phyloP scores from a whole-genome alignment of 371 early-diverging fungal genomes.

The Capillidium rhysosporum region DNA sequence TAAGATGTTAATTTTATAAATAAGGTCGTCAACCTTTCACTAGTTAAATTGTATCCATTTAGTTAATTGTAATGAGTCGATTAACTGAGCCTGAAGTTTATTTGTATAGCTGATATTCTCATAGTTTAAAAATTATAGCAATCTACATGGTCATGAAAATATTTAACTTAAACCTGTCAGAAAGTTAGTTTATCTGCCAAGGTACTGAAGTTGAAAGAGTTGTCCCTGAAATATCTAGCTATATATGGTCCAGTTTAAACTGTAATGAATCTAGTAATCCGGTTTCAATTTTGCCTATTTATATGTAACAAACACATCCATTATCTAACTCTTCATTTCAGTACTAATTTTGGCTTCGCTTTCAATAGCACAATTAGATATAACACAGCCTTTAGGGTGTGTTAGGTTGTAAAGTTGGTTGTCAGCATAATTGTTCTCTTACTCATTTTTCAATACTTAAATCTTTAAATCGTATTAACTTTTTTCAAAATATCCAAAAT shows the following conservation, averaged over 20 bases:
- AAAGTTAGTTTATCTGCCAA: constrained; percentile 86
- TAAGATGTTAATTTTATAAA: constrained; percentile 78
- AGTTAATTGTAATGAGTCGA: constrained; percentile 84
- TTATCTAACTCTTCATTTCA: constrained; percentile 86
- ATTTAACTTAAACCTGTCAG: constrained; percentile 53
- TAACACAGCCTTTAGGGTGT: not conserved
- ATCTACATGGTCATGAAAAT: constrained; percentile 90
- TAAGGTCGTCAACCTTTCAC: constrained; percentile 58
- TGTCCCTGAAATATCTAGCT: constrained; percentile 84
- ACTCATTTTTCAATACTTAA: constrained; percentile 81
- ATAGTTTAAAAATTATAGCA: constrained; percentile 84
- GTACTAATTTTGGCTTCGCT: constrained; percentile 34
- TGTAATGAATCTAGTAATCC: constrained; percentile 77
- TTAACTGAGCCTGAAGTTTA: constrained; percentile 82
- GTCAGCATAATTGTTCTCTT: constrained; percentile 70
- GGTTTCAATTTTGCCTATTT: constrained; percentile 88
- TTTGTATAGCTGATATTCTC: constrained; percentile 90
- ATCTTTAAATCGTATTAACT: constrained; percentile 59
- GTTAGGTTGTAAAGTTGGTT: not conserved
- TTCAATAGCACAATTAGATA: no score
- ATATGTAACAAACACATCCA: constrained; percentile 91
- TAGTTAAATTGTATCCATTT: constrained; percentile 75
- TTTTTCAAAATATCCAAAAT: constrained; percentile 67
- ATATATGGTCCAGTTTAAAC: constrained; percentile 72
- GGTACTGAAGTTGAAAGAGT: constrained; percentile 91